A percentile compares a stretch with the other conserved stretches of the same genome.
Evolutionary conservation across 352 stramenopile genomes (phyloP).

Genomic region (Peronospora belbahrii): DNA sequence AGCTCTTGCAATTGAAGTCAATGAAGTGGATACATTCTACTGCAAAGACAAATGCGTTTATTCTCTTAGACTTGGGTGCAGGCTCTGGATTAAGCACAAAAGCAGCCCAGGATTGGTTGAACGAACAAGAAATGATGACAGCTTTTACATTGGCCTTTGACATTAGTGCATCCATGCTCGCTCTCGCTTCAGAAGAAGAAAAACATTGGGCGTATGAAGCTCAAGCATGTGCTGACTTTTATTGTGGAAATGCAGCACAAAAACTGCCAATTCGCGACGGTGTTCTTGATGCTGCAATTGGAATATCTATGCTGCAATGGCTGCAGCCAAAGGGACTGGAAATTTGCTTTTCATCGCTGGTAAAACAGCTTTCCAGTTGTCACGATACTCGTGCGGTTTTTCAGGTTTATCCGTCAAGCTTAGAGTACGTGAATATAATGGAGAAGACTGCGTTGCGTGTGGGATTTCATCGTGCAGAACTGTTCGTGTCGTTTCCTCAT

Average conservation of each 20-base stretch:
- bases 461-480: constrained; percentile 44
- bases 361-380: constrained; percentile 20
- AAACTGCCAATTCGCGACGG: constrained; percentile 41
- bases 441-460: constrained; percentile 34
- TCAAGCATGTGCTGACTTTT: constrained; percentile 35
- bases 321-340: constrained; percentile 47
- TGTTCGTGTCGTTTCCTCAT: constrained; percentile 68
- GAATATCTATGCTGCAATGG: constrained; percentile 83
- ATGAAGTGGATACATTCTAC: constrained; percentile 5
- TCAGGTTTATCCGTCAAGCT: constrained; percentile 56
- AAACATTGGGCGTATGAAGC: neutral
- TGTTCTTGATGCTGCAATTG: constrained; percentile 44
- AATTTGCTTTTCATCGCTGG: constrained; percentile 51
- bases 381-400: constrained; percentile 36
- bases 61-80: constrained; percentile 60
- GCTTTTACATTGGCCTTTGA: constrained; percentile 58
- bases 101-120: constrained; percentile 46
- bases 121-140: constrained; percentile 10
- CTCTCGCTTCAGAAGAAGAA: constrained; percentile 20
- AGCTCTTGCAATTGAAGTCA: constrained; percentile 31
- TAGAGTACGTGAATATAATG: constrained; percentile 53
- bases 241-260: constrained; percentile 59
- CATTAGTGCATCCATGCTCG: constrained; percentile 71
- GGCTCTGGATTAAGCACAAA: constrained; percentile 62
- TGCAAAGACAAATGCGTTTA: constrained; percentile 12